Base-by-base conservation (phyloP, 2,329 filamentous ascomycete species). In the Sporothrix pallida region DNA sequence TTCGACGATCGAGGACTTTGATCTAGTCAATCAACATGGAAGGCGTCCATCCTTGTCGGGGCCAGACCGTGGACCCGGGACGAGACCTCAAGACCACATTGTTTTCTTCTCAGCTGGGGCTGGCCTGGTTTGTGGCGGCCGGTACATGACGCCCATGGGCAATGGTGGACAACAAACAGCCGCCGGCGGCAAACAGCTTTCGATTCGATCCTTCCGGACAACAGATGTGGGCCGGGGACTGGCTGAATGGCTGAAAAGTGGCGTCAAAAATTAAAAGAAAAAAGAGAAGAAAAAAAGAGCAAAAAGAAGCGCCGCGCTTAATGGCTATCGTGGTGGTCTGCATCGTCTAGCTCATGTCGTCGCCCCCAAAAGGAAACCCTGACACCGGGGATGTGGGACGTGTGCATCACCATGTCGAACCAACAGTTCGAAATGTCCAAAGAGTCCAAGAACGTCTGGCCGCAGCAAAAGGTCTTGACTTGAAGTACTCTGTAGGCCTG, bases 231-330 rank as follows among this genome's bases (percentile, higher is more conserved):
- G 15, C 23, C 58, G 9, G 9, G 9, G 58, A 44, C 58, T 63
- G 37, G 58, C 58, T 63, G 58, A 56, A 37, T 5, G 31, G 31
- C 31, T 37, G 31, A 44, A 44, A 60, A 10, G 37, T 63, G 58
- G 58, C 58, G 58, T 15, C 58, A 63, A 63, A 44, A 31, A 37
- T 15, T 7, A 52, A 37, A 7, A 37, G 31, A 37, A 37, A 37
- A 37, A 6, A 7, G 7, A 37, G 7, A 37, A 37, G 7, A 52
- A 52, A 52, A 52, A 17, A 52, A 52, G 48, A 52, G 7, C 52
- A 20, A 48, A 67, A 67, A 67, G 60, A 65, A 23, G 37, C 42
- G 42, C 37, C 60, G 60, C 60, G 60, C 42, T 46, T 65, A 42
- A 46, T 42, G 60, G 23, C 52, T 13, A n/a, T 26, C 4, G 52